Evolutionary conservation across 2,329 filamentous ascomycete species (phyloP), one percentile per base, ranked within the genome.

Genomic region (Magnaporthiopsis rhizophila): DNA sequence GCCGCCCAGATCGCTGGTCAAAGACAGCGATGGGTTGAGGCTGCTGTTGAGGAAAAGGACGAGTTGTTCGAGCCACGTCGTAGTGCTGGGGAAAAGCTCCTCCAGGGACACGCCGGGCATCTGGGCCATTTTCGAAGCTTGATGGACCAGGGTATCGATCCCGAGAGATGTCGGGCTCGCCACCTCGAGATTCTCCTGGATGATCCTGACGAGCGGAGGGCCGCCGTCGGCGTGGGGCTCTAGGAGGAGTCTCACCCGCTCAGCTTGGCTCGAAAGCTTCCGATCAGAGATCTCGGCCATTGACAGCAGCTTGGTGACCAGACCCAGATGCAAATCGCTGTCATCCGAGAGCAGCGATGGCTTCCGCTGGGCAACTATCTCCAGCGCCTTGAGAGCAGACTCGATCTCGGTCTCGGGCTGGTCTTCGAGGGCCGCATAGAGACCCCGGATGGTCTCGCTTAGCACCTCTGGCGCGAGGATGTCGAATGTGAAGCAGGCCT

Each of bases 1-100:
- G 3, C 91, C 91, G 0, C 85, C 86, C 8, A 97, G 78, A 30
- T 82, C 82, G 71, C 87, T 93, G 2, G 89, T 91, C 5, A 97
- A 84, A 0, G 91, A 86, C 3, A 96, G 76, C 0, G 91, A 87
- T 6, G 84, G 79, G 66, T 85, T 84, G 2, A 87, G 82, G 1
- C 77, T 69, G 1, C 75, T 71, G 36, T 79, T 73, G 7, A 90
- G 74, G 65, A 92, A 81, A 1, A 76, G 77, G 0, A 73, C 71
- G 3, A 97, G 74, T 18, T 89, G 83, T 18, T 79, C 69, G 69
- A 83, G 80, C 92, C 93, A 97, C 12, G 84, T 76, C 2, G 81
- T 76, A 0, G 79, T 76, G 68, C 82, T 82, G 0, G 92, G 91
- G 53, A 95, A 78, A 5, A 94, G 74, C 13, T 81, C 78, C 66